phyloP scores from a whole-genome alignment of 306 rosid genomes.

The Trichosanthes cucumerina region DNA sequence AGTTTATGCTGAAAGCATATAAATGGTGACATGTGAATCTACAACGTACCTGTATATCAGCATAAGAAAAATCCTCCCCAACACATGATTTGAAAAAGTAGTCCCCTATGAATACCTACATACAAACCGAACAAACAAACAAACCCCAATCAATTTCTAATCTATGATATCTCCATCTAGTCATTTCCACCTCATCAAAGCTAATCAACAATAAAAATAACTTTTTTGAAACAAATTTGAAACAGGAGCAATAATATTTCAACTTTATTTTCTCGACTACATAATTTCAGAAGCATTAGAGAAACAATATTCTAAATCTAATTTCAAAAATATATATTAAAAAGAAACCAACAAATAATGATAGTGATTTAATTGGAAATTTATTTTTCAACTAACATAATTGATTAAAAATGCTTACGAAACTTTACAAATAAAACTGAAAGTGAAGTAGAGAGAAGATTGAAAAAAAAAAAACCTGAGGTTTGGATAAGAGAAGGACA shows the following conservation, averaged over 20 bases:
- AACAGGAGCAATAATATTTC: not conserved
- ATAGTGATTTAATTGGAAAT: not conserved
- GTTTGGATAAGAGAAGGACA: constrained; percentile 86
- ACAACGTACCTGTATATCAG: constrained; percentile 53
- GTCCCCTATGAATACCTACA: constrained; percentile 73
- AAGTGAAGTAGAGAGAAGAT: not conserved
- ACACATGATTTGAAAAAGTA: constrained; percentile 78
- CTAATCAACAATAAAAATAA: not conserved
- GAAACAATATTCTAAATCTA: not conserved
- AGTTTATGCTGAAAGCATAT: not conserved
- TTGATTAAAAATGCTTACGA: not conserved
- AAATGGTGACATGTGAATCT: not conserved
- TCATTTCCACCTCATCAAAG: not conserved
- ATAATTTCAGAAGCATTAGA: not conserved
- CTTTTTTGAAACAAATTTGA: not conserved
- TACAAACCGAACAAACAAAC: not conserved
- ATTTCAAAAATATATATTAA: not conserved
- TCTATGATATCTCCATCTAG: not conserved
- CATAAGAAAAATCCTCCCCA: constrained; percentile 57
- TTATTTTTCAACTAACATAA: not conserved
- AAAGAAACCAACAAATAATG: not conserved
- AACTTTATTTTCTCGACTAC: not conserved
- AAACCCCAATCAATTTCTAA: not conserved
- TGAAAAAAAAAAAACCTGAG: constrained; percentile 38
- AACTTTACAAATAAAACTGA: not conserved